A percentile compares a stretch with the other conserved stretches of the same genome.
Evolutionary conservation across 1,284 basidiomycete species (phyloP).

Genomic region (Coniferiporia sulphurascens): DNA sequence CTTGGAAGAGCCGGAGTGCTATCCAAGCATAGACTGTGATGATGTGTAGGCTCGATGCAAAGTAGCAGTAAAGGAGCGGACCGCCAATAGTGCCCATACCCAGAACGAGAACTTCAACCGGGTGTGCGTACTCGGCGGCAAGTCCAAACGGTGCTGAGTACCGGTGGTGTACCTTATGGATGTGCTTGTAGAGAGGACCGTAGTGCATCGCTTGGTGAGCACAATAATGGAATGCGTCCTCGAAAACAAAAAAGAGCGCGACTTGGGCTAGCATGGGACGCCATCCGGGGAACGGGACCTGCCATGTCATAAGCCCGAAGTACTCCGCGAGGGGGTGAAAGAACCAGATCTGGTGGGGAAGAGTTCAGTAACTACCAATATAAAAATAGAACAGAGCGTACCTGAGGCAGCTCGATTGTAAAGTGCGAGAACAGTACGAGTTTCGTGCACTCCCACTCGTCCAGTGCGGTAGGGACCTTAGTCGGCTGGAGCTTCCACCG

Average conservation of each 20-base stretch:
- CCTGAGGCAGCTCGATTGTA: constrained; percentile 88
- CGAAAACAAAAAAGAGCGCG: constrained; percentile 91
- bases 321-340: constrained; percentile 94
- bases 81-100: constrained; percentile 84
- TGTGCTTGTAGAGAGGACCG: constrained; percentile 91
- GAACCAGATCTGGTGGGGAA: constrained; percentile 74
- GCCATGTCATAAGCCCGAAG: constrained; percentile 89
- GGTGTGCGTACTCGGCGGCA: constrained; percentile 96
- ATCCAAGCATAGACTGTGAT: constrained; percentile 95
- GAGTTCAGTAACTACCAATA: not conserved
- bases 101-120: constrained; percentile 90
- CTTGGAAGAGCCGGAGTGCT: constrained; percentile 91
- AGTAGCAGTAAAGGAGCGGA: constrained; percentile 81
- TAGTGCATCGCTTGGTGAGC: constrained; percentile 89
- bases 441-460: constrained; percentile 97
- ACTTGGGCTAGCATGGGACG: constrained; percentile 76
- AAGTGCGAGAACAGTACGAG: constrained; percentile 94
- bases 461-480: constrained; percentile 75
- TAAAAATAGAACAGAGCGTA: constrained; percentile 34
- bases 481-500: constrained; percentile 92
- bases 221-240: constrained; percentile 89
- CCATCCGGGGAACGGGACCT: constrained; percentile 84
- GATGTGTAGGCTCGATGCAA: constrained; percentile 78
- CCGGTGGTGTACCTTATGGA: constrained; percentile 98
- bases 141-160: constrained; percentile 97